Base-by-base conservation (phyloP, 164 flowering plant species). In the Tetrastigma voinierianum region DNA sequence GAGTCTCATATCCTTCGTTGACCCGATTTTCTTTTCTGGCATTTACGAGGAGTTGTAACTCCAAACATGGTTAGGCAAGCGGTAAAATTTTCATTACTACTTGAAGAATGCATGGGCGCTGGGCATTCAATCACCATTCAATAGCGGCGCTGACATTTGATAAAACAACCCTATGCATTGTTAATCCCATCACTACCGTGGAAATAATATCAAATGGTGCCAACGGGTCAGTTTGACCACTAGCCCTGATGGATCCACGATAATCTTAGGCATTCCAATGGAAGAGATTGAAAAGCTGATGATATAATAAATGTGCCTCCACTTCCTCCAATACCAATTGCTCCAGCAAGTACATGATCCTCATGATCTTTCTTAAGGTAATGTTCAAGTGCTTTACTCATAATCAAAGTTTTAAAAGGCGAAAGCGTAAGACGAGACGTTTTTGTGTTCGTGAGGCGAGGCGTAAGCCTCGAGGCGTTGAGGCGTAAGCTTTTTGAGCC, bases 11-110 rank as follows among this genome's bases (percentile, higher is more conserved):
- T 25, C 99, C 97, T 81, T 87, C 88, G 67, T 78, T 82, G 49
- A 20, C 46, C 80, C 92, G 75, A 67, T 87, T 86, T 51, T 90
- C 91, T 61, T 86, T 87, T 21, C 88, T 93, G 78, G 84, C 84
- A 83, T 77, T 83, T 16, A 68, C 99, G 89, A 4, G 96, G 89
- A 67, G 97, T 95, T n/a, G 99, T 95, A 51, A 95, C 97, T 52
- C 99, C 97, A 82, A 89, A 90, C 99, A 95, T 95, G 15, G 97
- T 95, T 51, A 95, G 60, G 48, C 96, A 97, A 67, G 92, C 90
- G 10, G 96, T 91, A 14, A 65, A 62, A 61, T 85, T 89, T 43
- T 68, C 71, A 61, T 21, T 46, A 44, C 2, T 58, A 25, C 23
- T 62, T 52, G 18, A 1, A 68, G 77, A 66, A 44, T 76, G 74